A percentile compares a stretch with the other conserved stretches of the same genome.
Evolutionary conservation across 1,139 yeast species (phyloP).

Genomic region (Sugiyamaella paludigena): DNA sequence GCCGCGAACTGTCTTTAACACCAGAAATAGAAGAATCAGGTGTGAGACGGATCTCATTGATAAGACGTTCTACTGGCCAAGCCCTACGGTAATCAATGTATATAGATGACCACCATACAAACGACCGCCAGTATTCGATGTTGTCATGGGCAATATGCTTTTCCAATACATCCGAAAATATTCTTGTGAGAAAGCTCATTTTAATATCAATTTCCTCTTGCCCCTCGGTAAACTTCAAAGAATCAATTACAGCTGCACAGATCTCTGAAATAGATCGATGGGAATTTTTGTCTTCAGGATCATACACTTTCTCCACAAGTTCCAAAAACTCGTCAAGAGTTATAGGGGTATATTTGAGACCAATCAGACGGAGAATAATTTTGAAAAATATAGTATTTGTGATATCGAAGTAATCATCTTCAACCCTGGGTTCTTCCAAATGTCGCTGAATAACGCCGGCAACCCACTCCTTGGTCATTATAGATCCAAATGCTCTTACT

Average conservation of each 20-base stretch:
- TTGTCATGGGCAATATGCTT: constrained; percentile 76
- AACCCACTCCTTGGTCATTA: constrained; percentile 60
- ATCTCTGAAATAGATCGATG: constrained; percentile 43
- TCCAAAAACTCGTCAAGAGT: constrained; percentile 27
- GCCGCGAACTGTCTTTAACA: constrained; percentile 62
- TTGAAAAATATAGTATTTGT: constrained; percentile 29
- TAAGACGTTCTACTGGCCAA: constrained; percentile 49
- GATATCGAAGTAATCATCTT: constrained; percentile 36
- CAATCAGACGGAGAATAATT: constrained; percentile 28
- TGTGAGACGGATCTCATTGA: constrained; percentile 52
- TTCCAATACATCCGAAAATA: constrained; percentile 52
- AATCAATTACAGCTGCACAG: constrained; percentile 35
- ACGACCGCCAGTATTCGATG: constrained; percentile 70
- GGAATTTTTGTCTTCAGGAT: constrained; percentile 36
- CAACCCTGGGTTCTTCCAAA: constrained; percentile 37
- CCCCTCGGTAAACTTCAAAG: constrained; percentile 24
- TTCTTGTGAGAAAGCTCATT: constrained; percentile 49
- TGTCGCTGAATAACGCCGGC: constrained; percentile 48
- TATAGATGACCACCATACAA: constrained; percentile 49
- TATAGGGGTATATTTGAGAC: constrained; percentile 23
- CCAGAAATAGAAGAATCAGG: constrained; percentile 64
- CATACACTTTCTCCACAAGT: constrained; percentile 23
- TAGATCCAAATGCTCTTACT: constrained; percentile 46
- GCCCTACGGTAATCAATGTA: constrained; percentile 56
- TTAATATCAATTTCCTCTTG: constrained; percentile 23